Evolutionary conservation across 768 basidiomycete species (phyloP).

Genomic region (Dioszegia crocea): DNA sequence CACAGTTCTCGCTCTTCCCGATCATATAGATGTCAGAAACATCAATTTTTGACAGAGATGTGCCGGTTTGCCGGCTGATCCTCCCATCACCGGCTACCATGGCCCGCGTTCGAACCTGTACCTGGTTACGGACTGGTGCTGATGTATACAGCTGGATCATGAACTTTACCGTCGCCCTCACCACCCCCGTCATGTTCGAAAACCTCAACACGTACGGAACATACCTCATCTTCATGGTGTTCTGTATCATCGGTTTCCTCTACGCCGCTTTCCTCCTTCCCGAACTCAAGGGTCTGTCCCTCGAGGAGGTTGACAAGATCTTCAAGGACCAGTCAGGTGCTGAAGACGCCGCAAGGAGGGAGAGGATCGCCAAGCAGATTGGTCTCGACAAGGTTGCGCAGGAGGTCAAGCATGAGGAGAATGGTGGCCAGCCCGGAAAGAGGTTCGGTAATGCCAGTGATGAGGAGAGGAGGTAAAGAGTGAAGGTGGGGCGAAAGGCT

Average conservation of each 20-base stretch:
- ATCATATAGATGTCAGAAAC: too few relatives aligned
- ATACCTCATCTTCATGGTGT: slow-evolving; percentile 63
- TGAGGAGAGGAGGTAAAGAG: neutral
- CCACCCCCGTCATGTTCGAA: slow-evolving; percentile 57
- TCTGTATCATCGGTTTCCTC: slow-evolving; percentile 63
- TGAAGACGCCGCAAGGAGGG: slow-evolving; percentile 58
- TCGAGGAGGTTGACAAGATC: slow-evolving; percentile 82
- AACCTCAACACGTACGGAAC: slow-evolving; percentile 62
- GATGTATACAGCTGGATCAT: neutral
- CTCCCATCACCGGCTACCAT: too few relatives aligned
- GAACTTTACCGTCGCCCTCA: slow-evolving; percentile 55
- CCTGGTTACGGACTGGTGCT: neutral
- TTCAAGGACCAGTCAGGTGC: slow-evolving; percentile 63
- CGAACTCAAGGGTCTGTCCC: slow-evolving; percentile 62
- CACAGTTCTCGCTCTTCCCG: neutral
- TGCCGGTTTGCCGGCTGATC: too few relatives aligned
- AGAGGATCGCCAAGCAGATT: slow-evolving; percentile 60
- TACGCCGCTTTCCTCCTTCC: slow-evolving; percentile 63
- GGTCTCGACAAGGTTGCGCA: slow-evolving; percentile 55
- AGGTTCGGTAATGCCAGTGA: neutral
- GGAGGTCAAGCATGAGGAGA: slow-evolving; percentile 41
- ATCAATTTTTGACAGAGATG: too few relatives aligned
- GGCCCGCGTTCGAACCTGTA: too few relatives aligned
- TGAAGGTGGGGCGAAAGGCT: neutral
- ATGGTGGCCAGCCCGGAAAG: neutral